Evolutionary conservation across 495 filamentous ascomycete genomes (phyloP), one percentile per base, ranked within the genome.

Genomic region (Pyrenula massariospora): DNA sequence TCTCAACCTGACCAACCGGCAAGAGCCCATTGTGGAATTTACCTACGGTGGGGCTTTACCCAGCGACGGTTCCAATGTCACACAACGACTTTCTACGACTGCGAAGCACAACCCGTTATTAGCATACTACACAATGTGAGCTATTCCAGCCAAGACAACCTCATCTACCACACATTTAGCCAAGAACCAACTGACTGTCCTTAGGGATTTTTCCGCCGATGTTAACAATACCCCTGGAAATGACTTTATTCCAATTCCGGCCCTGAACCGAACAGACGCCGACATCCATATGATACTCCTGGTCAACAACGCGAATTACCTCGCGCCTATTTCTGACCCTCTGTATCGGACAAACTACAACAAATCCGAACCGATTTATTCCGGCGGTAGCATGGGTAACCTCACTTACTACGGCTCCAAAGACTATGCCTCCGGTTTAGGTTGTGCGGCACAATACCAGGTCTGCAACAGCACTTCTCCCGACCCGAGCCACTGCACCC

Each of bases 211-310:
- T 42, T 42, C 31, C 31, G 31, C 31, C 8, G 31, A 42, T 42
- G 15, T 42, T 42, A 42, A 42, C 31, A 42, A 42, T 42, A 15
- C 15, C 5, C 31, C 31, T 15, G 31, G 31, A 5, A 42, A 42
- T 15, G 31, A 42, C 31, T 15, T 42, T 5, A 15, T 42, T 15
- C 31, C 31, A 42, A 58, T 64, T 25, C 56, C 57, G n/a, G 58
- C 53, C n/a, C 64, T 70, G 20, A 68, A 64, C 25, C 63, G 64
- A 3, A 64, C 59, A 20, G 64, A 70, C 47, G 64, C 66, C 5
- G 67, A 70, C 47, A 56, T 68, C 3, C 54, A 63, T 1, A 48
- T 70, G 1, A 56, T 64, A 12, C 59, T 70, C 22, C 55, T 70
- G 2, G 15, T 57, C 12, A 68, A 68, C 22, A 25, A 12, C 21